Conservation (phyloP, 2,329 filamentous ascomycete species). For the Pseudocercospora fuligena region DNA sequence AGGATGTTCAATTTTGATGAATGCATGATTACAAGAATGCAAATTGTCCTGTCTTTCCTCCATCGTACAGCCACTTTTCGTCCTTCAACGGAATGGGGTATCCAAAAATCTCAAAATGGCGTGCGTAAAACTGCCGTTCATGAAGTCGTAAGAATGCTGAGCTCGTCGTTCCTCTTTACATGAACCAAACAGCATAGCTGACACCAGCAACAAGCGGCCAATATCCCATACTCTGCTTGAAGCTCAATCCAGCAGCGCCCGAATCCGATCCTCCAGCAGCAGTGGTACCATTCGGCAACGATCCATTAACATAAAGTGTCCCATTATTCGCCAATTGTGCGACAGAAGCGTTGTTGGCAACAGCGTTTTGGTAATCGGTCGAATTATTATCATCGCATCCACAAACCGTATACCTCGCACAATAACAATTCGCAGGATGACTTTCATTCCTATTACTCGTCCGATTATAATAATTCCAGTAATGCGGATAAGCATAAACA, state of each 20-base stretch:
- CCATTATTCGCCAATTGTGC: slow-evolving; percentile 64
- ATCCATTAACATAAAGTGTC: slow-evolving; percentile 73
- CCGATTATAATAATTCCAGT: slow-evolving; percentile 58
- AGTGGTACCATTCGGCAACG: slow-evolving; percentile 60
- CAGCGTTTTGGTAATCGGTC: slow-evolving; percentile 62
- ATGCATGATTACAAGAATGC: not conserved
- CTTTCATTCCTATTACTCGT: slow-evolving; percentile 60
- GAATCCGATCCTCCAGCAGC: slow-evolving; percentile 44
- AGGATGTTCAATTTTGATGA: not conserved
- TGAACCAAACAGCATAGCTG: slow-evolving; percentile 41
- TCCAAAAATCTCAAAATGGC: not conserved
- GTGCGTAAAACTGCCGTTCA: not conserved
- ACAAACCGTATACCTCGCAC: slow-evolving; percentile 62
- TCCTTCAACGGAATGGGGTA: not conserved
- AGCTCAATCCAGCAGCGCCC: slow-evolving; percentile 5
- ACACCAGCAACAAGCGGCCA: slow-evolving; percentile 47
- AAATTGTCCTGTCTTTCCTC: not conserved
- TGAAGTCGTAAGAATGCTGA: not conserved
- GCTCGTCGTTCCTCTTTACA: slow-evolving; percentile 25
- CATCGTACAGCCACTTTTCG: not conserved
- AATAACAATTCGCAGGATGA: slow-evolving; percentile 66
- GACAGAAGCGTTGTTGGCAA: slow-evolving; percentile 64
- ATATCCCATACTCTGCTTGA: slow-evolving; percentile 36
- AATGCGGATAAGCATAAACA: slow-evolving; percentile 63
- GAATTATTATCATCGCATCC: slow-evolving; percentile 67